These are phyloP conservation scores for Podaxis sp. DNA, from an alignment of 768 basidiomycete species.

Conservation along the genomic window DNA sequence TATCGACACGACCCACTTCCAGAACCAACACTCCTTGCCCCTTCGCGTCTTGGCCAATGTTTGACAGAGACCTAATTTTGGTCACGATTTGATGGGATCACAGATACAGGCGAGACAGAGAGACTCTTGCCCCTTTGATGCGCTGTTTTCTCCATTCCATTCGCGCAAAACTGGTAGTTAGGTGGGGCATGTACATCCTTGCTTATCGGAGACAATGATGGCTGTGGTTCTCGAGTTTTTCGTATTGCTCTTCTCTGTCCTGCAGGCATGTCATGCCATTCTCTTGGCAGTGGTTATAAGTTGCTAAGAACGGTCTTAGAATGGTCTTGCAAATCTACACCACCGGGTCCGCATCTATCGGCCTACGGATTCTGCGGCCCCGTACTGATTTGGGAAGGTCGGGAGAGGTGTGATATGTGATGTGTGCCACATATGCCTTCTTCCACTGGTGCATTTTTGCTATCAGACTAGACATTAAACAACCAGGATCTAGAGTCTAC, in stretches of 20 bases:
- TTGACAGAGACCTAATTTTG: neutral
- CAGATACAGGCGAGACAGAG: neutral
- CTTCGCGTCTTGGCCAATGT: neutral
- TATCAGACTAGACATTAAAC: neutral
- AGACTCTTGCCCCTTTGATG: neutral
- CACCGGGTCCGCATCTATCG: too few relatives aligned
- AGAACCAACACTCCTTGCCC: neutral
- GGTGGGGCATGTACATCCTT: constrained; percentile 4
- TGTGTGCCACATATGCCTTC: constrained; percentile 1
- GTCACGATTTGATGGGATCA: neutral
- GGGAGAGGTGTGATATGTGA: neutral
- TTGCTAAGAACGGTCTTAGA: neutral
- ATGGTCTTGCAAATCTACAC: too few relatives aligned
- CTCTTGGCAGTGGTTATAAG: neutral
- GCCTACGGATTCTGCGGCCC: neutral
- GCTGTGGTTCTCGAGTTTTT: neutral
- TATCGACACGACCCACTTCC: neutral
- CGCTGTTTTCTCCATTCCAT: constrained; percentile 2
- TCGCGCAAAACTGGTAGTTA: neutral
- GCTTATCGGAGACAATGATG: constrained; percentile 1
- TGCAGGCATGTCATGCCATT: neutral
- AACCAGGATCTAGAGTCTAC: neutral
- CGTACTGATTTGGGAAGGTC: constrained; percentile 5
- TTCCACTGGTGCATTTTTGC: neutral
- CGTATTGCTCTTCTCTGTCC: neutral